These are phyloP conservation scores for Mucor saturninus DNA, from an alignment of 371 early-diverging fungal species.

Conservation along the genomic window DNA sequence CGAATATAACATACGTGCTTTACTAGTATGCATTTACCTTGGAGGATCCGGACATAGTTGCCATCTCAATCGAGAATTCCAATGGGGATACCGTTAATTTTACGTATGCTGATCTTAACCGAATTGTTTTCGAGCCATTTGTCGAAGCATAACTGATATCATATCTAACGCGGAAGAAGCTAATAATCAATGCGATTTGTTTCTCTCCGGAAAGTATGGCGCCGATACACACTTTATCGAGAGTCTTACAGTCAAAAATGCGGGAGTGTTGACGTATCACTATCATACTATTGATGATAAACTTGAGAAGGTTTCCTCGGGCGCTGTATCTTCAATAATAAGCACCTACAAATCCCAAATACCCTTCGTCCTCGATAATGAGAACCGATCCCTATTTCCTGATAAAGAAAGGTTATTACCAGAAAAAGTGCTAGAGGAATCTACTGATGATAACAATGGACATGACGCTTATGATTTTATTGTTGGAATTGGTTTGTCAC, in stretches of 20 bases:
- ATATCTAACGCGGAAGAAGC: not conserved
- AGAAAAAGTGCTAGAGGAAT: not conserved
- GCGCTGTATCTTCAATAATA: too few relatives aligned
- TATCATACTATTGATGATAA: not conserved
- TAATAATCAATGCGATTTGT: not conserved
- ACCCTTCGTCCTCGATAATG: too few relatives aligned
- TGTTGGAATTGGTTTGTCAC: conserved; percentile 38
- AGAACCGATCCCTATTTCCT: too few relatives aligned
- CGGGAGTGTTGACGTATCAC: not conserved
- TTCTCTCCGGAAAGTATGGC: not conserved
- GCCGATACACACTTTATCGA: not conserved
- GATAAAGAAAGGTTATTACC: too few relatives aligned
- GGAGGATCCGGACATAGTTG: too few relatives aligned
- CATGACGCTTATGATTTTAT: not conserved
- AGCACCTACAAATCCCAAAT: too few relatives aligned
- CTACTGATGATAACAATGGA: not conserved
- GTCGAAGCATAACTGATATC: not conserved
- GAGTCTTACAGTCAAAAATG: not conserved
- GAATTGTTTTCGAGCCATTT: too few relatives aligned
- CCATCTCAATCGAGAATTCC: too few relatives aligned
- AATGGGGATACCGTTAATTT: too few relatives aligned
- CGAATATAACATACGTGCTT: too few relatives aligned
- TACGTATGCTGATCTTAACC: too few relatives aligned
- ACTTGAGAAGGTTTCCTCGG: not conserved
- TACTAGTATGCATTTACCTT: too few relatives aligned